Base-by-base conservation (phyloP, 495 filamentous ascomycete species). In the Chaetomium tenue region DNA sequence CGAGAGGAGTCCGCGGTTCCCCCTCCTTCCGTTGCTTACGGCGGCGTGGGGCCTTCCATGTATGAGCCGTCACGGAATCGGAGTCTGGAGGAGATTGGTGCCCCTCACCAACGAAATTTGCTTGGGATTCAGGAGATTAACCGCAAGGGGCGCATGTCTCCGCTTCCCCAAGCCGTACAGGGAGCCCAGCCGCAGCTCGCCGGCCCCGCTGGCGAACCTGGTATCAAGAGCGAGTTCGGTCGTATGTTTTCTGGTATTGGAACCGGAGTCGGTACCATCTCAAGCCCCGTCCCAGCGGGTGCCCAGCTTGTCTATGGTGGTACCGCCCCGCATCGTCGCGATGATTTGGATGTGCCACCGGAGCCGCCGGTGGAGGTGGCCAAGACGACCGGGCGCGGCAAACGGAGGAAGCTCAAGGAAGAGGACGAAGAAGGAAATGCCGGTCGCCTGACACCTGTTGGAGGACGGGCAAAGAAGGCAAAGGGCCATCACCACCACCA, bases 211-310 rank as follows among this genome's bases (percentile, higher is more conserved):
- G 89, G 87, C 7, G 91, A 95, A 68, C 87, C 92, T 0, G 86
- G 86, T 12, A 92, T 97, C 70, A 96, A 96, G 81, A 92, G 87
- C 72, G 92, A 96, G 69, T 89, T 96, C 71, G 91, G 91, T 11
- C 85, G 90, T 37, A 93, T 96, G 78, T 97, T 96, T 76, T 89
- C 90, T 4, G 92, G 92, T 22, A 89, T 97, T 68, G 92, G 92
- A 46, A 93, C 88, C 75, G 92, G 92, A 48, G 87, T 93, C 7
- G 87, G 90, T 33, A 86, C 83, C 51, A 82, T 85, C 50, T 77
- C 75, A 39, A 81, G 80, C 67, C 79, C 80, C 0, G 81, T 83
- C 15, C 80, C 83, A 5, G 68, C 82, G 11, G 81, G 76, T 7
- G 73, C 77, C 15, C 78, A 80, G 58, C 68, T 78, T 23, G 78